Base-by-base conservation (phyloP, 495 filamentous ascomycete species). In the Elasticomyces elasticus region DNA sequence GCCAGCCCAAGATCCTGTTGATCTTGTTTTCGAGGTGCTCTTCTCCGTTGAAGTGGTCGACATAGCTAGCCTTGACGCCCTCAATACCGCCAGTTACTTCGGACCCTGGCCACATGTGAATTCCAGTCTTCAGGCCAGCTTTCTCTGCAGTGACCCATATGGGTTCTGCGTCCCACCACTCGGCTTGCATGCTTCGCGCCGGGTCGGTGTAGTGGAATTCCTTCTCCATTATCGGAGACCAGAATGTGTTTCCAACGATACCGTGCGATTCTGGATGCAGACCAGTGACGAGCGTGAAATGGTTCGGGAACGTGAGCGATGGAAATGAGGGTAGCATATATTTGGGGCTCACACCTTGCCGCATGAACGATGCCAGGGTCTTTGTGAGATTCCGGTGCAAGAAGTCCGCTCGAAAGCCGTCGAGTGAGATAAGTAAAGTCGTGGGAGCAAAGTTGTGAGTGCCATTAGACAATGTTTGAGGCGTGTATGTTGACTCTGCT, bases 61-160 rank as follows among this genome's bases (percentile, higher is more conserved):
- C 62, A 66, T 82, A 86, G 6, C 75, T 79, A 0, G 88, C 87
- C 40, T 88, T 82, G 28, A 79, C 68, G 10, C 71, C 72, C 23
- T 78, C 72, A 56, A 87, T 77, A 59, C 48, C 48, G 5, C 48
- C 48, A 3, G 86, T 82, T 1, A 87, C 89, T 67, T 97, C 94
- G 19, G 84, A 90, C 2, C 94, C 92, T 0, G 94, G 92, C 92
- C 92, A 99, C 92, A 99, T 99, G 65, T 97, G 94, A 25, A 97
- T 82, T 15, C 87, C 94, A 26, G 79, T 80, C 50, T 74, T 78
- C 45, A 95, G 71, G 5, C 82, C 82, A 49, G 82, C 78, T 30
- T 81, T 80, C 64, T 96, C 90, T 6, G 92, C 90, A 0, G 92
- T 91, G 30, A 83, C 81, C 92, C 92, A 99, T 38, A 99, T 70